These are phyloP conservation scores for Daldinia grandis DNA, from an alignment of 495 filamentous ascomycete genomes.

Conservation along the genomic window DNA sequence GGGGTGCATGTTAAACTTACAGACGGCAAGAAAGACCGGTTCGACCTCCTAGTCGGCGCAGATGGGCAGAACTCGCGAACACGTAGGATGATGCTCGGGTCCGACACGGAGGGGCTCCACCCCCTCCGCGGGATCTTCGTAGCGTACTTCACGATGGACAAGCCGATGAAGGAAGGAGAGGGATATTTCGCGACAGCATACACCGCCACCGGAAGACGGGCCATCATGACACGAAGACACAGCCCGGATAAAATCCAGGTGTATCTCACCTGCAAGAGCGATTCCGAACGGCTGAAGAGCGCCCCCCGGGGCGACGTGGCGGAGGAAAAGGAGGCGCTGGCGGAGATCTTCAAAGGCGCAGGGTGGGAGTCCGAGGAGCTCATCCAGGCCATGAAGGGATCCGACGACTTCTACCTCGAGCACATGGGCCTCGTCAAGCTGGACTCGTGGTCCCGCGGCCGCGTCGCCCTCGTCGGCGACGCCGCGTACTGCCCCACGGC, in stretches of 20 bases:
- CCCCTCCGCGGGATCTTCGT: constrained; percentile 39
- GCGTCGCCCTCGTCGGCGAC: constrained; percentile 60
- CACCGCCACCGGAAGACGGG: constrained; percentile 44
- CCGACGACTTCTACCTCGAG: constrained; percentile 59
- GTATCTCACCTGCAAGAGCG: constrained; percentile 46
- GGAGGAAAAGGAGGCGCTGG: constrained; percentile 52
- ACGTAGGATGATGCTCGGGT: constrained; percentile 51
- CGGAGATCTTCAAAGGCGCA: constrained; percentile 48
- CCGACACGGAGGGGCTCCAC: constrained; percentile 38
- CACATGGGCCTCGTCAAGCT: constrained; percentile 57
- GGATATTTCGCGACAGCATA: constrained; percentile 48
- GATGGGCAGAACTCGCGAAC: constrained; percentile 59
- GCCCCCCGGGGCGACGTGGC: constrained; percentile 44
- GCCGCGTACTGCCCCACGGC: constrained; percentile 59
- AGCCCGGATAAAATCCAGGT: constrained; percentile 49
- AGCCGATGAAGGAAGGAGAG: constrained; percentile 47
- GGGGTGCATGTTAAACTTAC: constrained; percentile 52
- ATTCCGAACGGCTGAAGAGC: constrained; percentile 43
- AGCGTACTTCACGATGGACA: constrained; percentile 55
- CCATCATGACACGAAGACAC: constrained; percentile 52
- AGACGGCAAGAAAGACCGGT: constrained; percentile 46
- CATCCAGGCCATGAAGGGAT: constrained; percentile 49
- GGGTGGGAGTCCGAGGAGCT: constrained; percentile 57
- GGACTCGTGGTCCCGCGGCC: constrained; percentile 50
- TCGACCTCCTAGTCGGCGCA: constrained; percentile 60